These are phyloP conservation scores for Brasilioporus rufonigricans DNA, from an alignment of 768 basidiomycete species.

Conservation along the genomic window DNA sequence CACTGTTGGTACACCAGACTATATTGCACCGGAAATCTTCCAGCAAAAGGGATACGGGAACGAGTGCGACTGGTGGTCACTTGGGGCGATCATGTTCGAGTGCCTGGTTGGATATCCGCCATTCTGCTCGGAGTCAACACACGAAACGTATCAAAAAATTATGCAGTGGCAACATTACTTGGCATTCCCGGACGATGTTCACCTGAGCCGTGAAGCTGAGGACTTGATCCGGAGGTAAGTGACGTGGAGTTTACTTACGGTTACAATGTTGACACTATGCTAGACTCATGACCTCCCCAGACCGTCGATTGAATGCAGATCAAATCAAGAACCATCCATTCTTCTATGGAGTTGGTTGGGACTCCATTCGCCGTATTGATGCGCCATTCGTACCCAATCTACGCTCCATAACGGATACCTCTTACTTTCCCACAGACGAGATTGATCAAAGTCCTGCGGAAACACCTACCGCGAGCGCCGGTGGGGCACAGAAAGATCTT, in stretches of 20 bases:
- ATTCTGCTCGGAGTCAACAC: slow-evolving; percentile 93
- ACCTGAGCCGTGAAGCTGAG: slow-evolving; percentile 87
- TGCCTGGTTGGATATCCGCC: slow-evolving; percentile 96
- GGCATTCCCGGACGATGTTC: slow-evolving; percentile 90
- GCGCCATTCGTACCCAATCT: slow-evolving; percentile 96
- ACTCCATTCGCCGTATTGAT: slow-evolving; percentile 80
- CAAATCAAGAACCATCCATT: slow-evolving; percentile 91
- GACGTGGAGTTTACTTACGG: neutral
- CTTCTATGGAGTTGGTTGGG: slow-evolving; percentile 97
- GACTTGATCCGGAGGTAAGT: slow-evolving; percentile 79
- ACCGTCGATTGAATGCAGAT: slow-evolving; percentile 74
- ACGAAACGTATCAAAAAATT: slow-evolving; percentile 98
- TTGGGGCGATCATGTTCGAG: slow-evolving; percentile 98
- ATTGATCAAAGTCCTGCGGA: slow-evolving; percentile 71
- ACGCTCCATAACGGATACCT: slow-evolving; percentile 90
- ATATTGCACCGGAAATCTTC: slow-evolving; percentile 98
- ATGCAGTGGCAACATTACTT: slow-evolving; percentile 90
- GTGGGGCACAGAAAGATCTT: slow-evolving; percentile 52
- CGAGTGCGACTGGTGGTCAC: slow-evolving; percentile 99
- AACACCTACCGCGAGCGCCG: slow-evolving; percentile 34
- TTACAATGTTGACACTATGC: slow-evolving; percentile 4
- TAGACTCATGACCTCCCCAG: slow-evolving; percentile 82
- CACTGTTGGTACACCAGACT: slow-evolving; percentile 95
- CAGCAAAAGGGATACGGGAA: slow-evolving; percentile 95
- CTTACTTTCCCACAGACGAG: slow-evolving; percentile 97